Base-by-base conservation (phyloP, 305 asterid species). In the Stenogyne calaminthoides region DNA sequence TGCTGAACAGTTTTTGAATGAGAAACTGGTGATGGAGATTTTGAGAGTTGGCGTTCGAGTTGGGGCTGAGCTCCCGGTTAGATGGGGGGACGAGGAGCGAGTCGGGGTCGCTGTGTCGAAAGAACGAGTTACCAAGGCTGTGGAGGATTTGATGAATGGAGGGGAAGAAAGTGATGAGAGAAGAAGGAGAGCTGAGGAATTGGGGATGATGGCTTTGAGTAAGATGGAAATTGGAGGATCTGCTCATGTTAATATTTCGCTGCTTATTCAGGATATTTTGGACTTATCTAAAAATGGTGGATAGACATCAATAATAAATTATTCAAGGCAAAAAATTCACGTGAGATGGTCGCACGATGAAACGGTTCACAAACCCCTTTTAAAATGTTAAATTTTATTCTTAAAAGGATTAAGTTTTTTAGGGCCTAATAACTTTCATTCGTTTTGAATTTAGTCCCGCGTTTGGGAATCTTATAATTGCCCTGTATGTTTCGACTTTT, bases 1-100 rank as follows among this genome's bases (percentile, higher is more conserved):
- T 25, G 83, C 86, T 0, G 91, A 84, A 65, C 88, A 86, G 47
- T 86, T 86, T 9, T 12, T 78, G 62, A 86, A 86, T 4, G 91
- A 86, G 70, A 86, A 57, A 49, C 67, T 84, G 3, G 56, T 84
- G 5, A 80, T 82, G 65, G 73, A 84, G 29, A 57, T 84, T n/a
- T 22, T 86, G 44, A 22, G 64, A 57, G 79, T 69, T 8, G 91
- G 91, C 9, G 78, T 84, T 12, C 44, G 87, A 14, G 82, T 82
- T 11, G 91, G 91, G 8, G 85, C 78, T 0, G 83, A 86, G 5
- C 25, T 61, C 0, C 76, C 82, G 2, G 79, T 81, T 29, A 71
- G 76, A 34, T 52, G 82, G 71, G 88, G 84, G 3, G 85, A 85
- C 0, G 86, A 82, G 58, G 88, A 84, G 80, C 78, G 20, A 37